A percentile compares a stretch with the other conserved stretches of the same genome.
These are phyloP conservation scores for Chrysanthemum makinoi DNA, from an alignment of 129 eudicot genomes.

Conservation along the genomic window DNA sequence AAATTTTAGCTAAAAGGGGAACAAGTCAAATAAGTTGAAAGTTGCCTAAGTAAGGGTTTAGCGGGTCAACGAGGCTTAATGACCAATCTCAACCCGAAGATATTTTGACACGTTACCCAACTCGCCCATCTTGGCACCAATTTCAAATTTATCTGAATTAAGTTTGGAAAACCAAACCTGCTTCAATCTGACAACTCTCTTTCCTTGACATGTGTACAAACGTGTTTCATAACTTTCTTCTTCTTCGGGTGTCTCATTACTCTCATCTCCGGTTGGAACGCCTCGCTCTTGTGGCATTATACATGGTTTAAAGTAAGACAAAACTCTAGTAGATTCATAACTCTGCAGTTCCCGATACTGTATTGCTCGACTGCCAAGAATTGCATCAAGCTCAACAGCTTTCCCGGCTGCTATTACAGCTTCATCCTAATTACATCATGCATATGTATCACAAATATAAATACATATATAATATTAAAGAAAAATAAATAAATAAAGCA, in stretches of 20 bases:
- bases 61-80: neutral
- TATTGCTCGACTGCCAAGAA: slow-evolving; percentile 91
- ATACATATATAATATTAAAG: neutral
- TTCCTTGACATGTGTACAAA: slow-evolving; percentile 83
- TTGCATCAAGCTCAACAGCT: slow-evolving; percentile 91
- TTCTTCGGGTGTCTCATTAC: slow-evolving; percentile 61
- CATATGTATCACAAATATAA: slow-evolving; percentile 4
- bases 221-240: slow-evolving; percentile 70
- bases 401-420: slow-evolving; percentile 87
- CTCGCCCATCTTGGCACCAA: neutral
- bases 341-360: slow-evolving; percentile 85
- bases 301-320: slow-evolving; percentile 92
- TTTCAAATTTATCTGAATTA: neutral
- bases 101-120: neutral
- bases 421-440: slow-evolving; percentile 60
- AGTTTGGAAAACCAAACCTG: slow-evolving; percentile 47
- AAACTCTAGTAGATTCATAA: slow-evolving; percentile 76
- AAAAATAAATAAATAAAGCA: neutral
- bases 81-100: neutral
- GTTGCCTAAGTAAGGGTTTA: too few relatives aligned
- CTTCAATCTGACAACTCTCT: slow-evolving; percentile 79
- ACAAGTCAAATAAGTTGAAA: too few relatives aligned
- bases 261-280: slow-evolving; percentile 72
- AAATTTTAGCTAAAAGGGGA: neutral
- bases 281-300: slow-evolving; percentile 85